Evolutionary conservation across 1,284 basidiomycete species (phyloP).

Genomic region (Tranzscheliella williamsii): DNA sequence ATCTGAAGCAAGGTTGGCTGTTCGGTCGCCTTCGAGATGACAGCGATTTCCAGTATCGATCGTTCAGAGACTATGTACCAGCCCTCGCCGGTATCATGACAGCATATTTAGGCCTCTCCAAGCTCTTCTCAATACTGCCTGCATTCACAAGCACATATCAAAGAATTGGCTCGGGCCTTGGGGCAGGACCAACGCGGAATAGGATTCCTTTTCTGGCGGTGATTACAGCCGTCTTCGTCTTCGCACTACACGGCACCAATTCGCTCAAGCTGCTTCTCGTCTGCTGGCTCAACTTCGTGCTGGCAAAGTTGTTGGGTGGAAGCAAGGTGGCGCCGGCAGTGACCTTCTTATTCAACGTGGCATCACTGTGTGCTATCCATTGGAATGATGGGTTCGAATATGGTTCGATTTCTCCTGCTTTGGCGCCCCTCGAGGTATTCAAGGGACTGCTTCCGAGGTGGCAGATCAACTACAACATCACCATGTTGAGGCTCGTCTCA

Average conservation of each 20-base stretch:
- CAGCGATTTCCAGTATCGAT: slow-evolving; percentile 62
- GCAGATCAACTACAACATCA: slow-evolving; percentile 95
- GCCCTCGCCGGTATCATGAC: slow-evolving; percentile 51
- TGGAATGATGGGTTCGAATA: slow-evolving; percentile 76
- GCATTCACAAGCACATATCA: neutral
- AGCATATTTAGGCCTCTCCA: slow-evolving; percentile 52
- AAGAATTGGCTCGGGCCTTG: slow-evolving; percentile 8
- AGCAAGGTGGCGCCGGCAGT: slow-evolving; percentile 63
- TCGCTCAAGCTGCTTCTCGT: slow-evolving; percentile 77
- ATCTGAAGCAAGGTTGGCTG: slow-evolving; percentile 68
- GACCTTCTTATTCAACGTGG: slow-evolving; percentile 78
- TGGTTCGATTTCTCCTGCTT: slow-evolving; percentile 66
- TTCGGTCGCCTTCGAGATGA: slow-evolving; percentile 61
- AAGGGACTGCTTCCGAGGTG: slow-evolving; percentile 78
- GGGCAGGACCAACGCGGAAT: slow-evolving; percentile 57
- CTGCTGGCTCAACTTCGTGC: slow-evolving; percentile 71
- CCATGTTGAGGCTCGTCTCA: slow-evolving; percentile 89
- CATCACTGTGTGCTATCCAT: slow-evolving; percentile 78
- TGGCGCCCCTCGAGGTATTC: slow-evolving; percentile 72
- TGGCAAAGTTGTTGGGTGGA: slow-evolving; percentile 62
- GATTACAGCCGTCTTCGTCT: slow-evolving; percentile 73
- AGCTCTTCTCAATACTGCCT: slow-evolving; percentile 38
- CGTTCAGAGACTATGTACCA: slow-evolving; percentile 60
- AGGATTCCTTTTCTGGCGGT: slow-evolving; percentile 65
- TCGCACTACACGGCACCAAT: slow-evolving; percentile 84